phyloP scores from a whole-genome alignment of 768 basidiomycete species.

The Gymnopilus dilepis region DNA sequence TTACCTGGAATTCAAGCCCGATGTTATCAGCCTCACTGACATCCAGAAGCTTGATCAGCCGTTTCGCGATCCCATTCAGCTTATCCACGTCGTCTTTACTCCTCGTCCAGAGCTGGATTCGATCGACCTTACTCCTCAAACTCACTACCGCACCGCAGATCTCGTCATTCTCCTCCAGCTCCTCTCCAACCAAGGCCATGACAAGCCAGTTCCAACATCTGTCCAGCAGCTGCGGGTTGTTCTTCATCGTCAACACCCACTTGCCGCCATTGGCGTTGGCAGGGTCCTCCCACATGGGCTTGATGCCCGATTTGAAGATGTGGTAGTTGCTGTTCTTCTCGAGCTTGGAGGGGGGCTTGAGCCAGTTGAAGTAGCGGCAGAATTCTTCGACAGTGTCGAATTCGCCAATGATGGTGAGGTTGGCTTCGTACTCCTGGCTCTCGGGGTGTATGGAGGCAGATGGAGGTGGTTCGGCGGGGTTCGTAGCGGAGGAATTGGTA shows the following conservation, averaged over 20 bases:
- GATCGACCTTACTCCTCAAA: constrained; percentile 82
- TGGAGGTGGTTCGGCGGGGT: constrained; percentile 32
- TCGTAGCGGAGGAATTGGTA: constrained; percentile 22
- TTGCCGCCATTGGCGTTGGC: constrained; percentile 93
- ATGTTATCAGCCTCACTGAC: constrained; percentile 84
- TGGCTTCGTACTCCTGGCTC: constrained; percentile 81
- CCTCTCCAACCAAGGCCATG: constrained; percentile 90
- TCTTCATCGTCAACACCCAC: constrained; percentile 95
- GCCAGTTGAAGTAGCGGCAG: constrained; percentile 94
- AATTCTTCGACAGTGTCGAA: constrained; percentile 91
- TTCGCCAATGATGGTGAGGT: constrained; percentile 84
- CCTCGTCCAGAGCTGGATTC: constrained; percentile 92
- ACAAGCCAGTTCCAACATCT: constrained; percentile 90
- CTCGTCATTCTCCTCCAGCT: constrained; percentile 71
- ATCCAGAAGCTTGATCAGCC: constrained; percentile 81
- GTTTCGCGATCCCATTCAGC: constrained; percentile 84
- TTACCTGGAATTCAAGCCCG: constrained; percentile 89
- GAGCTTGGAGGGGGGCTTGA: constrained; percentile 87
- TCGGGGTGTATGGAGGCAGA: constrained; percentile 56
- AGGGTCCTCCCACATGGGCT: constrained; percentile 97
- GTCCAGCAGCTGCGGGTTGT: constrained; percentile 78
- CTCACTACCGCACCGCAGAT: constrained; percentile 91
- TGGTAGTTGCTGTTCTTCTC: constrained; percentile 94
- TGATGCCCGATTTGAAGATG: constrained; percentile 92
- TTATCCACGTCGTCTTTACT: constrained; percentile 85